phyloP scores from a whole-genome alignment of 441 rosid genomes.

The Bruguiera hainesii region DNA sequence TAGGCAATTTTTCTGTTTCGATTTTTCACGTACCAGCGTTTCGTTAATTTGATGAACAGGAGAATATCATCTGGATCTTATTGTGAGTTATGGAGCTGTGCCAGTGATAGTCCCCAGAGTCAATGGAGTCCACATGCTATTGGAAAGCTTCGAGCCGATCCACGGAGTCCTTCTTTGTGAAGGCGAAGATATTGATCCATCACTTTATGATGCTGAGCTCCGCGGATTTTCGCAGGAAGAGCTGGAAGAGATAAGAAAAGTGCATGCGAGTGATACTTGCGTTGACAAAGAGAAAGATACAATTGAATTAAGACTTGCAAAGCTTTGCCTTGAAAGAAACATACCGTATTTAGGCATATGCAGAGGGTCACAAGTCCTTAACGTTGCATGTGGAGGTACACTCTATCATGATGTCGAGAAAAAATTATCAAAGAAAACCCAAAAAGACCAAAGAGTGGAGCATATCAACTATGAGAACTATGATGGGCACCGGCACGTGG shows the following conservation, averaged over 20 bases:
- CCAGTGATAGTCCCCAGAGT: constrained; percentile 85
- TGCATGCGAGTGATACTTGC: constrained; percentile 57
- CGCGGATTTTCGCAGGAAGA: constrained; percentile 51
- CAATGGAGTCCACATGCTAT: constrained; percentile 64
- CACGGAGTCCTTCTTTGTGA: constrained; percentile 89
- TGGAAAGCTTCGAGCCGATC: constrained; percentile 86
- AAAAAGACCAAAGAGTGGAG: constrained; percentile 21
- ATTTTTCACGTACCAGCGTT: background rate
- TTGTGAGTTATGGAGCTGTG: constrained; percentile 70
- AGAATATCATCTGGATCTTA: constrained; percentile 85
- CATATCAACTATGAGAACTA: constrained; percentile 48
- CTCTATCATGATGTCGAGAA: constrained; percentile 69
- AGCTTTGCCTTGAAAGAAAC: constrained; percentile 70
- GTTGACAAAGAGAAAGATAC: constrained; percentile 73
- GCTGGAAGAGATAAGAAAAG: constrained; percentile 50
- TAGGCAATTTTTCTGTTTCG: background rate
- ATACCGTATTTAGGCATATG: constrained; percentile 81
- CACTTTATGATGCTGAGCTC: constrained; percentile 50
- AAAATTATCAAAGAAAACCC: constrained; percentile 36
- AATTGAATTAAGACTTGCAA: constrained; percentile 64
- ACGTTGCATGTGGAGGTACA: constrained; percentile 82
- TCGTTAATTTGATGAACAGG: constrained; percentile 39
- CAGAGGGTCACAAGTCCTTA: constrained; percentile 82
- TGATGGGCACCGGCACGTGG: constrained; percentile 49
- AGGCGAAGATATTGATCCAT: constrained; percentile 87